Base-by-base conservation (phyloP, 2,329 filamentous ascomycete species). In the Penicillium sp. region DNA sequence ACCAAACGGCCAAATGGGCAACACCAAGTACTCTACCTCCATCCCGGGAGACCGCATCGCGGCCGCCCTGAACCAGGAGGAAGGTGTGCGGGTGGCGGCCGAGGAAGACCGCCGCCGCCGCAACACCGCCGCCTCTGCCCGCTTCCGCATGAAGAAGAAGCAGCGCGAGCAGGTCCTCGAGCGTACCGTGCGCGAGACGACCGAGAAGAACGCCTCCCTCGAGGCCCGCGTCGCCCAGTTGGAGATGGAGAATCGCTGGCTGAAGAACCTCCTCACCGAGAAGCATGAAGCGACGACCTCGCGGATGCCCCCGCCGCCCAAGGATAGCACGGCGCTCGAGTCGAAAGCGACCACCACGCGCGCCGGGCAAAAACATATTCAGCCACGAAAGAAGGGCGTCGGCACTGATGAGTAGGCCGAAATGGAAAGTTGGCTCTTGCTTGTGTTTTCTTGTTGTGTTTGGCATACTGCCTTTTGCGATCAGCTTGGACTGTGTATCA, bases 91-190 rank as follows among this genome's bases (percentile, higher is more conserved):
- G 41, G 67, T 87, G 5, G 89, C 89, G 12, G 91, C 91, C 22
- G 92, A 96, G 76, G 92, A 96, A 77, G 92, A 96, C 75, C 96
- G 96, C 80, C 89, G 92, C 52, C 87, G 91, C 60, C 88, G 92
- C 64, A 96, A 96, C 79, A 96, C 92, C 2, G 92, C 92, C 35
- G 92, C 92, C 57, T 92, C 89, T 66, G 92, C 92, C 17, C 89
- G 92, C 52, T 96, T 96, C 84, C 89, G 92, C 60, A 87, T 95
- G 74, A 96, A 96, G 87, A 96, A 96, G 88, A 96, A 96, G 86
- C 91, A 95, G 79, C 89, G 92, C 53, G 92, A 96, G 81, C 90
- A 93, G 76, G 89, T 90, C 8, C 86, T 96, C 54, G 91, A 94
- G 76, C 87, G 87, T 71, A 89, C 87, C 3, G 88, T 91, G 69